phyloP scores from a whole-genome alignment of 192 early-diverging fungal species.

The Funneliformis geosporum region DNA sequence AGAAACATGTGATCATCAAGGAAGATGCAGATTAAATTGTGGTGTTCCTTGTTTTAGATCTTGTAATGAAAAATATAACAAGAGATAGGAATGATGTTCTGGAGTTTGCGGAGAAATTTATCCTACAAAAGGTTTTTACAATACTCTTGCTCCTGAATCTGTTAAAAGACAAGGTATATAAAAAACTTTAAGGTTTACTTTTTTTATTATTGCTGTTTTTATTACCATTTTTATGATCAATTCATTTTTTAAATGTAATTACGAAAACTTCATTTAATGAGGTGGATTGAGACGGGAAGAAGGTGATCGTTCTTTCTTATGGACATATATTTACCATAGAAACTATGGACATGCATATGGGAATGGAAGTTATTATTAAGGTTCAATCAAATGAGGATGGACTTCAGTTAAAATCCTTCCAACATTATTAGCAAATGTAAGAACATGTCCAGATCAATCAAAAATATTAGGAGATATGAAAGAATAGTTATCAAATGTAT shows the following conservation, averaged over 20 bases:
- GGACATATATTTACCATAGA: conserved; percentile 53
- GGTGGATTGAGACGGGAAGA: conserved; percentile 46
- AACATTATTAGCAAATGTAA: background rate
- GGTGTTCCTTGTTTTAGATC: conserved; percentile 58
- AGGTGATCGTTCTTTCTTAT: conserved; percentile 49
- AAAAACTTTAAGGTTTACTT: no score
- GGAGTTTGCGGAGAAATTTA: conserved; percentile 53
- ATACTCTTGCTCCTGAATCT: conserved; percentile 35
- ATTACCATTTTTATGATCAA: no score
- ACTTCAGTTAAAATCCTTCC: background rate
- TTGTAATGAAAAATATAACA: conserved; percentile 52
- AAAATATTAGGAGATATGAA: conserved; percentile 16
- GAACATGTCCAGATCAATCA: conserved; percentile 8
- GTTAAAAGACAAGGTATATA: conserved; percentile 17
- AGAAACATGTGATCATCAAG: conserved; percentile 48
- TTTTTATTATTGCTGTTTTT: no score
- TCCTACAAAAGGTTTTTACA: conserved; percentile 33
- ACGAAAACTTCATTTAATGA: no score
- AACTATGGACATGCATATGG: conserved; percentile 54
- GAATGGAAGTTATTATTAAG: conserved; percentile 44
- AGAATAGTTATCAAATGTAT: conserved; percentile 7
- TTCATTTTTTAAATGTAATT: no score
- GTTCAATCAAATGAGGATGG: background rate
- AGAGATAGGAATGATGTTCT: conserved; percentile 49
- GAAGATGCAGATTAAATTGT: conserved; percentile 48